phyloP scores from a whole-genome alignment of 2,329 filamentous ascomycete species.

The Sclerotinia glacialis region DNA sequence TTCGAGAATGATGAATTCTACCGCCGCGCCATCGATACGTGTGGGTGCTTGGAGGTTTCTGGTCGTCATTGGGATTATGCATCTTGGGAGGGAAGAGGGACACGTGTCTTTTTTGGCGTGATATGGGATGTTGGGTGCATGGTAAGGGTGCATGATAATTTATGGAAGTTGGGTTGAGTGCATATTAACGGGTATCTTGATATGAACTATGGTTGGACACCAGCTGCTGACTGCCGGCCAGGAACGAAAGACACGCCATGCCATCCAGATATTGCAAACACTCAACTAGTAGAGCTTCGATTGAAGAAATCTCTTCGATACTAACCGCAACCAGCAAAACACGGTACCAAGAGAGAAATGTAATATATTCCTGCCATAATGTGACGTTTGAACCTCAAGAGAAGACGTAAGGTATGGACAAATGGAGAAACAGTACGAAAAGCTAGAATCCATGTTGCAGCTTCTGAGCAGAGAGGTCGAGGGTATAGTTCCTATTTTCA shows the following conservation, averaged over 20 bases:
- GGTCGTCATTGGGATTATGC: not conserved
- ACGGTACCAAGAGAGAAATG: not conserved
- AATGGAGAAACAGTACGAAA: not conserved
- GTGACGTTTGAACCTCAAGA: not conserved
- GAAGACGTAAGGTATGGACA: not conserved
- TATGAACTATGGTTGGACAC: not conserved
- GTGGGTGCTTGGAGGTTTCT: not conserved
- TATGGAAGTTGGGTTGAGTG: not conserved
- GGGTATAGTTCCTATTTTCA: too few species aligned
- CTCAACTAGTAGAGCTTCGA: not conserved
- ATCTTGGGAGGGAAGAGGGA: not conserved
- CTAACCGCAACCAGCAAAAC: too few species aligned
- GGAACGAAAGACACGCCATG: not conserved
- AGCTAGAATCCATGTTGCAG: not conserved
- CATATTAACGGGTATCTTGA: not conserved
- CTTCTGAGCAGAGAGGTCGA: not conserved
- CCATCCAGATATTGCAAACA: not conserved
- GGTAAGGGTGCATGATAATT: not conserved
- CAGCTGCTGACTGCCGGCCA: not conserved
- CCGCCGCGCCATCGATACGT: slow-evolving; percentile 5
- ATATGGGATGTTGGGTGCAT: not conserved
- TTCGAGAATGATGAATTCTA: slow-evolving; percentile 4
- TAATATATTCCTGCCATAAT: not conserved
- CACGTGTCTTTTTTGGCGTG: too few species aligned
- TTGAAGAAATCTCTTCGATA: not conserved